A percentile compares a stretch with the other conserved stretches of the same genome.
Conservation (phyloP, 2,329 filamentous ascomycete genomes). For the Ceratocystis cacaofunesta region DNA sequence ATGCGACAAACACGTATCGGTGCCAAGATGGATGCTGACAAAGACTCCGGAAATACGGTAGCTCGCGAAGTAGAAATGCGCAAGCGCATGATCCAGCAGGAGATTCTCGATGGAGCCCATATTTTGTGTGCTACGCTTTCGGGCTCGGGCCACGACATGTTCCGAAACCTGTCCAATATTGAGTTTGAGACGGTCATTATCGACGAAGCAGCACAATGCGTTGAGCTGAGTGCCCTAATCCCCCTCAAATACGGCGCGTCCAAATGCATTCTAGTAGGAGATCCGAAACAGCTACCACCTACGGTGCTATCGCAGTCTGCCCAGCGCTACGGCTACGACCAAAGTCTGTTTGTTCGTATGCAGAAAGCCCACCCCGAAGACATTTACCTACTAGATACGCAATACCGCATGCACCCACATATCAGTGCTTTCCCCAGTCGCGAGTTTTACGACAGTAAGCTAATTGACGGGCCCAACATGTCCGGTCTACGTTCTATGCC, state of each 20-base stretch:
- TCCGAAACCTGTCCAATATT: slow-evolving; percentile 77
- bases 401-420: slow-evolving; percentile 98
- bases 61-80: slow-evolving; percentile 76
- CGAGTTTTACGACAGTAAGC: slow-evolving; percentile 79
- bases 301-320: slow-evolving; percentile 92
- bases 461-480: slow-evolving; percentile 80
- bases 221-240: slow-evolving; percentile 90
- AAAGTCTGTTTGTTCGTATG: slow-evolving; percentile 97
- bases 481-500: slow-evolving; percentile 55
- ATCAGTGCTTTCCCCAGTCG: slow-evolving; percentile 83
- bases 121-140: slow-evolving; percentile 91
- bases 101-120: slow-evolving; percentile 79
- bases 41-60: slow-evolving; percentile 69
- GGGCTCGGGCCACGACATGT: slow-evolving; percentile 93
- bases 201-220: slow-evolving; percentile 94
- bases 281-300: slow-evolving; percentile 91
- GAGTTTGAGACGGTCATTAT: slow-evolving; percentile 98
- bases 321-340: slow-evolving; percentile 84
- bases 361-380: slow-evolving; percentile 78
- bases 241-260: slow-evolving; percentile 93
- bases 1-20: slow-evolving; percentile 59
- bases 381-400: slow-evolving; percentile 87
- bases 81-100: slow-evolving; percentile 70
- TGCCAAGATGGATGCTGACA: slow-evolving; percentile 69
- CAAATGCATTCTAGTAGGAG: slow-evolving; percentile 93